Conservation (phyloP, 2,329 filamentous ascomycete genomes). For the Arthrobotrys megalospora region DNA sequence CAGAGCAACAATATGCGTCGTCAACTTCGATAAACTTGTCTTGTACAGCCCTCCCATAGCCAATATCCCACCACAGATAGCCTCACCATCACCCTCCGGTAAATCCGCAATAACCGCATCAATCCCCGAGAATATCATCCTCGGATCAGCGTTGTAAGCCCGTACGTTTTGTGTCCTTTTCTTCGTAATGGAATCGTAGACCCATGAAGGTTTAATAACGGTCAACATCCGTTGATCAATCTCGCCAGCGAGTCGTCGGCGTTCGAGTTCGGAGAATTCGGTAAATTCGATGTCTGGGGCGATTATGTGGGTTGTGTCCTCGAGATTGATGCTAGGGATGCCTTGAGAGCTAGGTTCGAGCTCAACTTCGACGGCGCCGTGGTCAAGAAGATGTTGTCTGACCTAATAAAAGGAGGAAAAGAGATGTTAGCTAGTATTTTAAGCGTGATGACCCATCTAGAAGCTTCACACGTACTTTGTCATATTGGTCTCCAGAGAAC, state of each 20-base stretch:
- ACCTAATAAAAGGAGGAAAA: slow-evolving; percentile 63
- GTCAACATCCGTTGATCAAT: slow-evolving; percentile 75
- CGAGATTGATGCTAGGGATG: slow-evolving; percentile 65
- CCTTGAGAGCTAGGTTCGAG: slow-evolving; percentile 50
- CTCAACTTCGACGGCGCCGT: slow-evolving; percentile 65
- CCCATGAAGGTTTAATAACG: slow-evolving; percentile 86
- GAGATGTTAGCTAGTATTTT: slow-evolving; percentile 9
- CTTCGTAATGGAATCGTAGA: slow-evolving; percentile 78
- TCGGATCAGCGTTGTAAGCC: slow-evolving; percentile 90
- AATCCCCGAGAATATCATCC: slow-evolving; percentile 89
- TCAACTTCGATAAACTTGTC: slow-evolving; percentile 78
- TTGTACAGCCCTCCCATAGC: slow-evolving; percentile 90
- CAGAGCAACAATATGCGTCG: slow-evolving; percentile 91
- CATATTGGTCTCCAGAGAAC: slow-evolving; percentile 55
- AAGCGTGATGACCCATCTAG: not conserved
- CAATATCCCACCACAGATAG: slow-evolving; percentile 88
- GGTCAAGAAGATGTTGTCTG: slow-evolving; percentile 67
- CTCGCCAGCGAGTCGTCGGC: slow-evolving; percentile 68
- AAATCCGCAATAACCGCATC: slow-evolving; percentile 86
- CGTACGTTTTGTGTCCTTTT: slow-evolving; percentile 82
- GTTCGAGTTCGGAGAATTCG: slow-evolving; percentile 82
- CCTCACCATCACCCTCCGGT: slow-evolving; percentile 88
- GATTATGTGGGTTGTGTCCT: slow-evolving; percentile 76
- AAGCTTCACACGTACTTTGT: slow-evolving; percentile 38
- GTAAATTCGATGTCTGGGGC: slow-evolving; percentile 90